Conservation (phyloP, 495 filamentous ascomycete species). For the Penicillium coffeae region DNA sequence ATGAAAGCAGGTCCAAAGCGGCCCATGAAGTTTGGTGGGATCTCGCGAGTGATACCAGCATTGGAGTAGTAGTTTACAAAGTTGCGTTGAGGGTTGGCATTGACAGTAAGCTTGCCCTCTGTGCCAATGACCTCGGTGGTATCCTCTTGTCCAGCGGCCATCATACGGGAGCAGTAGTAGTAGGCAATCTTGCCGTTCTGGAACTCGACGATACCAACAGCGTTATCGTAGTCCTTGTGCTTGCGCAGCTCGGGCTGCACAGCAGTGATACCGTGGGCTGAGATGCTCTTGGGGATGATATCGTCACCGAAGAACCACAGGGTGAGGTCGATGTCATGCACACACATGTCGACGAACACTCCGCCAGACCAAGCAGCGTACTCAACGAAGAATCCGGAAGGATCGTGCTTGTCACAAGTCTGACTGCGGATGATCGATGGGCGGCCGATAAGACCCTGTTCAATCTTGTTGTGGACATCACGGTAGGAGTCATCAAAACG, state of each 20-base stretch:
- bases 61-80: conserved; percentile 48
- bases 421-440: conserved; percentile 53
- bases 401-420: conserved; percentile 56
- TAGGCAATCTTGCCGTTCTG: conserved; percentile 58
- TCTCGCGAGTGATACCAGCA: conserved; percentile 47
- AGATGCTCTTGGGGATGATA: conserved; percentile 46
- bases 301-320: conserved; percentile 56
- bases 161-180: conserved; percentile 58
- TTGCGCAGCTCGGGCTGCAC: conserved; percentile 57
- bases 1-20: conserved; percentile 55
- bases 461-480: conserved; percentile 45
- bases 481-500: conserved; percentile 56
- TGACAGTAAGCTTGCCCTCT: conserved; percentile 54
- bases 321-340: conserved; percentile 57
- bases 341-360: conserved; percentile 59
- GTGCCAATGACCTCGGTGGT: conserved; percentile 63
- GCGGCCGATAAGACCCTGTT: conserved; percentile 45
- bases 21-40: conserved; percentile 51
- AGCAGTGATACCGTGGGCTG: conserved; percentile 54
- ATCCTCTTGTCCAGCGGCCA: conserved; percentile 62
- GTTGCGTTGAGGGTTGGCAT: conserved; percentile 45
- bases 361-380: conserved; percentile 55
- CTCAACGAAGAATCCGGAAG: conserved; percentile 52
- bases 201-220: conserved; percentile 61
- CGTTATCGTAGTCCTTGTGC: conserved; percentile 60